Conservation (phyloP, 257 asterid species). For the Nicotiana tabacum region DNA sequence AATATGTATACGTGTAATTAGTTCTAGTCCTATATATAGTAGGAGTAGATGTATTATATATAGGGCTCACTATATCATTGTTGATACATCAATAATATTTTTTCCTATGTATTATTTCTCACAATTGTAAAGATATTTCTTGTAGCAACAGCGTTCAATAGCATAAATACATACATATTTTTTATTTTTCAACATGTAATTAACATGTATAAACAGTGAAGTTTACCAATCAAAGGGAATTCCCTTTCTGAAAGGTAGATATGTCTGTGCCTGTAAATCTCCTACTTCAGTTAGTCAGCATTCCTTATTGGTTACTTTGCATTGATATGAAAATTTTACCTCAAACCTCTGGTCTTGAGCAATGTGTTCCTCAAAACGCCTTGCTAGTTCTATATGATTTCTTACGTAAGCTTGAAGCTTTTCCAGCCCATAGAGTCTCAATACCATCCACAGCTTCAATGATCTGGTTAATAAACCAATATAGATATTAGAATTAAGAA, state of each 20-base stretch:
- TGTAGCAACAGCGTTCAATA: not conserved
- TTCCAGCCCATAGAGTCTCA: constrained; percentile 88
- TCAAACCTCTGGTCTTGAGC: constrained; percentile 78
- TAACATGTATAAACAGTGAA: not conserved
- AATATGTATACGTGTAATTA: no score
- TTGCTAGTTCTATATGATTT: constrained; percentile 71
- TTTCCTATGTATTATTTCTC: no score
- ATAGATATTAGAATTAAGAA: not conserved
- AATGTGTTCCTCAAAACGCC: constrained; percentile 63
- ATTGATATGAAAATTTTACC: constrained; percentile 33
- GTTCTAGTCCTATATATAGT: no score
- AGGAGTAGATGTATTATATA: no score
- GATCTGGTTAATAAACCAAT: constrained; percentile 45
- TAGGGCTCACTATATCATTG: no score
- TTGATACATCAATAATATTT: no score
- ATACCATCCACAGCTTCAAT: constrained; percentile 91
- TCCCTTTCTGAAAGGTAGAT: not conserved
- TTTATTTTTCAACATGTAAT: not conserved
- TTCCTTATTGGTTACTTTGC: not conserved
- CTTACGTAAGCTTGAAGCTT: constrained; percentile 82
- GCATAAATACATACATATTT: not conserved
- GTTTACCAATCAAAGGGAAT: not conserved
- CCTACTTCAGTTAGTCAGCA: not conserved
- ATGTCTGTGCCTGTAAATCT: not conserved
- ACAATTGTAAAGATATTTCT: not conserved